Evolutionary conservation across 78 protist species (phyloP).

Genomic region (Neovahlkampfia damariscottae): DNA sequence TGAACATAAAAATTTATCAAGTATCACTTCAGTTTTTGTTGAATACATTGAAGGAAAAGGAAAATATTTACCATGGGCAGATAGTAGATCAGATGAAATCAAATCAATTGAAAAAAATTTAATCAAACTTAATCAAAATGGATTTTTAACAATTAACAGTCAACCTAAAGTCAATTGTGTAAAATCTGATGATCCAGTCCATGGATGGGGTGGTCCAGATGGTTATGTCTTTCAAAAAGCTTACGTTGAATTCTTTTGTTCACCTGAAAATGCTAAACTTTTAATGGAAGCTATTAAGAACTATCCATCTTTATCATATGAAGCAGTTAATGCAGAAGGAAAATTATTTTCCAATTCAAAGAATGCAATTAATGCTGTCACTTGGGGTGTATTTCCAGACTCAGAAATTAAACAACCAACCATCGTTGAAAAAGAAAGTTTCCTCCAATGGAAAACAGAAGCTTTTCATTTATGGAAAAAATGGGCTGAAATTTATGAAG

Average conservation of each 20-base stretch:
- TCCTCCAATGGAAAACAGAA: constrained; percentile 81
- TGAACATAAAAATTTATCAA: constrained; percentile 11
- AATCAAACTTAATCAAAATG: constrained; percentile 40
- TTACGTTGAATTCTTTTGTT: constrained; percentile 78
- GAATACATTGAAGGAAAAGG: constrained; percentile 1
- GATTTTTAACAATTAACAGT: constrained; percentile 80
- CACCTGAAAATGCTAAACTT: constrained; percentile 19
- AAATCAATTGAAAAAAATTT: constrained; percentile 62
- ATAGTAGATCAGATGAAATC: too few relatives aligned
- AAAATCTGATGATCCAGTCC: constrained; percentile 43
- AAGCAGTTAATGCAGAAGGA: constrained; percentile 13
- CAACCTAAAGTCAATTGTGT: constrained; percentile 88
- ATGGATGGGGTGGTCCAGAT: constrained; percentile 90
- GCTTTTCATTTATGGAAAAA: constrained; percentile 39
- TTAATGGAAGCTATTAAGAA: background rate
- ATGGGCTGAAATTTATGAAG: constrained; percentile 47
- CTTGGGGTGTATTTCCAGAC: constrained; percentile 95
- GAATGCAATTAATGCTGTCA: constrained; percentile 59
- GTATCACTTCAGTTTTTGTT: constrained; percentile 42
- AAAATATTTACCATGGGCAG: constrained; percentile 43
- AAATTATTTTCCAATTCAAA: background rate
- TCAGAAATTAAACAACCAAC: constrained; percentile 85
- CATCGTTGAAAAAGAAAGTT: constrained; percentile 67
- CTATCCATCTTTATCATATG: background rate
- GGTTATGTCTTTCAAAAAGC: constrained; percentile 91